Evolutionary conservation across 306 rosid species (phyloP).

Genomic region (Cucumis sativus): Cucumber_9930_V3 NC_026659.2:5227001-5227500

Average conservation of each 20-base stretch:
- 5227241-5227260: too few species aligned
- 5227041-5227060: constrained; percentile 34
- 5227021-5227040: constrained; percentile 29
- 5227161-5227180: too few species aligned
- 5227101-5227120: constrained; percentile 12
- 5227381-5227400: constrained; percentile 6
- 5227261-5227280: too few species aligned
- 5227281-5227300: too few species aligned
- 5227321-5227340: too few species aligned
- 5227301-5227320: too few species aligned
- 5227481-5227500: constrained; percentile 44
- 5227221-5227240: too few species aligned
- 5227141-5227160: neutral
- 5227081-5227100: constrained; percentile 26
- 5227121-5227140: constrained; percentile 31
- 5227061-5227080: constrained; percentile 20
- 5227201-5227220: too few species aligned
- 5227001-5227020: constrained; percentile 25
- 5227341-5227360: too few species aligned
- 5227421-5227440: neutral
- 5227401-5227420: constrained; percentile 38
- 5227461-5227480: constrained; percentile 33
- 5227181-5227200: too few species aligned
- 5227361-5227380: too few species aligned
- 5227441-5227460: constrained; percentile 4